phyloP scores from a whole-genome alignment of 2,329 filamentous ascomycete species.

The Clarireedia paspali region DNA sequence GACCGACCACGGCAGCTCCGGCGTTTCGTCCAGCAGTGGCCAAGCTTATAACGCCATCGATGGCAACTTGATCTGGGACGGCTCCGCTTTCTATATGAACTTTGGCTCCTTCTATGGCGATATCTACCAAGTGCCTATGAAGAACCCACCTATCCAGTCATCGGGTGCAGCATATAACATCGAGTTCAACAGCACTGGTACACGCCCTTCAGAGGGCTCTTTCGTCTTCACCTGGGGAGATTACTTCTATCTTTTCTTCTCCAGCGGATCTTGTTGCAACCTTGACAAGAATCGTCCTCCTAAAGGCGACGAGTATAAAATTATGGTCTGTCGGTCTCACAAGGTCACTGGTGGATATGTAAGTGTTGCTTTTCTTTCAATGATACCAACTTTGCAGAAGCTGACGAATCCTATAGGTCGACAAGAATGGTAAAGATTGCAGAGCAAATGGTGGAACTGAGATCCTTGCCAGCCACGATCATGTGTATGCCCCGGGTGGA shows the following conservation, averaged over 20 bases:
- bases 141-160: background rate
- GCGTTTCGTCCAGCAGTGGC: background rate
- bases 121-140: background rate
- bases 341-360: background rate
- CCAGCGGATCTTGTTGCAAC: background rate
- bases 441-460: background rate
- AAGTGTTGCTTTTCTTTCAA: too few species aligned
- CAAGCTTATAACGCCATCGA: background rate
- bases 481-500: background rate
- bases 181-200: background rate
- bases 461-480: background rate
- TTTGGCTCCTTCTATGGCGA: background rate
- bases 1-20: background rate
- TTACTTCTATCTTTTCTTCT: background rate
- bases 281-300: background rate
- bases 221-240: background rate
- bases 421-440: background rate
- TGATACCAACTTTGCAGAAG: too few species aligned
- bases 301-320: background rate
- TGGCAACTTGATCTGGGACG: background rate
- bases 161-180: background rate
- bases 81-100: background rate
- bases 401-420: background rate
- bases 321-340: background rate
- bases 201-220: background rate